Conservation (phyloP, 176 grass and related monocot species). For the Tillandsia fasciculata region DNA sequence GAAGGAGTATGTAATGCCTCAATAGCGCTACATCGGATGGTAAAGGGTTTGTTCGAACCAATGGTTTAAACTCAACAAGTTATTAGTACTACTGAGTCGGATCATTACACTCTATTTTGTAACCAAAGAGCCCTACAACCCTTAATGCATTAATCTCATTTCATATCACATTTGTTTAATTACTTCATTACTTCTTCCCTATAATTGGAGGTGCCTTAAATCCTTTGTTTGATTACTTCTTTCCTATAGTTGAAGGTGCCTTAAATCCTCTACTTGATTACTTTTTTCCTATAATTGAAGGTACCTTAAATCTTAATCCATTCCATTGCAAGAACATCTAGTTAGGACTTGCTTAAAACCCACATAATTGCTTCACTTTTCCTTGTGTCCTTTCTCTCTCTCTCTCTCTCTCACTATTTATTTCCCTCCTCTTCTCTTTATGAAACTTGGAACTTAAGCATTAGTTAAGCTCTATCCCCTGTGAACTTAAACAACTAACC, state of each 20-base stretch:
- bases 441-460: not conserved
- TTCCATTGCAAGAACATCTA: constrained; percentile 20
- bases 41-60: too few species aligned
- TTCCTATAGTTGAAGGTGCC: constrained; percentile 33
- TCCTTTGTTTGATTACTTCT: constrained; percentile 7
- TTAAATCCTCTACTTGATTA: constrained; percentile 27
- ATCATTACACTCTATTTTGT: too few species aligned
- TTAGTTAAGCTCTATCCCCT: not conserved
- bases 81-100: too few species aligned
- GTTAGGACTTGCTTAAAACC: constrained; percentile 45
- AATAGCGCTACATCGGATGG: too few species aligned
- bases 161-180: not conserved
- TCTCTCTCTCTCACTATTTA: not conserved
- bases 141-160: too few species aligned
- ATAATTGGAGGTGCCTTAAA: constrained; percentile 42
- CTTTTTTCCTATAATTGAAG: constrained; percentile 21
- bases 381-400: too few species aligned
- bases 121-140: too few species aligned
- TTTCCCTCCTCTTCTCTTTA: not conserved
- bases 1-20: too few species aligned
- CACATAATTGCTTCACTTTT: constrained; percentile 47
- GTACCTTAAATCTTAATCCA: constrained; percentile 78
- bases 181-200: constrained; percentile 5
- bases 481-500: too few species aligned
- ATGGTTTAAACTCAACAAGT: too few species aligned